These are phyloP conservation scores for Rhodotorula sp. DNA, from an alignment of 1,284 basidiomycete genomes.

Conservation along the genomic window DNA sequence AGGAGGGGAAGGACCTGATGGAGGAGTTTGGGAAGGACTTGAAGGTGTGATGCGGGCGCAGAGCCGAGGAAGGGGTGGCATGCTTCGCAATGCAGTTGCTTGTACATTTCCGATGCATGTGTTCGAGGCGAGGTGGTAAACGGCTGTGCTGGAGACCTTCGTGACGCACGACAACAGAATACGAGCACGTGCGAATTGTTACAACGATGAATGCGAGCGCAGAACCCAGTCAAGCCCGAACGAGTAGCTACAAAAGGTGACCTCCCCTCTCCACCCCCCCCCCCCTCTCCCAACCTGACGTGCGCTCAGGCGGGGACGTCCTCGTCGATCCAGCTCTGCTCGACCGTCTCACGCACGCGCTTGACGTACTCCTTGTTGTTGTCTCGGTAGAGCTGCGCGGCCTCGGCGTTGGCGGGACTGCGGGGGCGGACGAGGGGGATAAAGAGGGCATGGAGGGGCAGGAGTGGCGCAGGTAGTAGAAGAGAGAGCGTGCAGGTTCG, in stretches of 20 bases:
- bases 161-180: neutral
- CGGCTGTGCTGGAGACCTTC: too few species aligned
- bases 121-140: too few species aligned
- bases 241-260: neutral
- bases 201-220: neutral
- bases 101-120: too few species aligned
- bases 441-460: too few species aligned
- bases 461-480: neutral
- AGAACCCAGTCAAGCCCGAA: neutral
- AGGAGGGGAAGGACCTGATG: conserved; percentile 32
- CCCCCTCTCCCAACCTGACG: neutral
- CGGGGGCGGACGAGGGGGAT: neutral
- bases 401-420: conserved; percentile 96
- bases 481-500: neutral
- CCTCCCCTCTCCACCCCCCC: neutral
- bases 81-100: too few species aligned
- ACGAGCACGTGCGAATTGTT: neutral
- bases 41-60: conserved; percentile 3
- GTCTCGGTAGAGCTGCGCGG: conserved; percentile 91
- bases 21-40: conserved; percentile 33
- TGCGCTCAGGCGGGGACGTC: neutral
- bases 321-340: conserved; percentile 81
- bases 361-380: conserved; percentile 74
- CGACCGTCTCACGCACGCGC: conserved; percentile 62
- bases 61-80: too few species aligned